phyloP scores from a whole-genome alignment of 108 stramenopile species.

The Skeletonema marinoi region DNA sequence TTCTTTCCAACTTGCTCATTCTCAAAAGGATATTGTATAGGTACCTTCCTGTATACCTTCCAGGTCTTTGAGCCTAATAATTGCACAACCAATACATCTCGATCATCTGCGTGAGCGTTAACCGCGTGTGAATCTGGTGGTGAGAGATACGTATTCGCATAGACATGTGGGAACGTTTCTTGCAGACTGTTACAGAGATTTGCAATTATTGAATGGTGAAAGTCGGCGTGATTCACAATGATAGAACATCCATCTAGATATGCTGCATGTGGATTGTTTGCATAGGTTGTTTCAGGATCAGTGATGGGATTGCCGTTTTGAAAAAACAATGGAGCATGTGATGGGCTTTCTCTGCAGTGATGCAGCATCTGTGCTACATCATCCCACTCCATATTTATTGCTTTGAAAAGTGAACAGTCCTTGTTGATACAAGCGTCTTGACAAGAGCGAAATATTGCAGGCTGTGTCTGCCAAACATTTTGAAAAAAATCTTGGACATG shows the following conservation, averaged over 20 bases:
- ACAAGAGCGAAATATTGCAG: constrained; percentile 31
- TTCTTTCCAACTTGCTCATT: constrained; percentile 89
- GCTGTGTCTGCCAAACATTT: constrained; percentile 46
- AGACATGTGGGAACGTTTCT: constrained; percentile 65
- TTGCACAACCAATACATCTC: constrained; percentile 89
- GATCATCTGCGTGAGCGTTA: constrained; percentile 86
- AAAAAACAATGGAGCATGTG: constrained; percentile 50
- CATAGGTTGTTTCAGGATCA: constrained; percentile 50
- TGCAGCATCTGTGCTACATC: constrained; percentile 51
- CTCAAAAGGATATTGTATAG: constrained; percentile 72
- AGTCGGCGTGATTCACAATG: constrained; percentile 82
- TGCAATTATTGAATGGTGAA: constrained; percentile 50
- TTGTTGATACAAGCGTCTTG: constrained; percentile 18
- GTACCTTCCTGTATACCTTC: constrained; percentile 72
- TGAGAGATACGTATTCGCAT: constrained; percentile 83
- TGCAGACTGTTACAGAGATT: constrained; percentile 75
- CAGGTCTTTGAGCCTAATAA: constrained; percentile 74
- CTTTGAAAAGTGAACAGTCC: constrained; percentile 18
- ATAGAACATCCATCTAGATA: constrained; percentile 81
- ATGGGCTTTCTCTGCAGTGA: constrained; percentile 25
- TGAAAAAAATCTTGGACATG: constrained; percentile 34
- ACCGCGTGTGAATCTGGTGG: constrained; percentile 79
- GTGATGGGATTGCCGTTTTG: constrained; percentile 48
- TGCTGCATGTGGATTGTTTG: constrained; percentile 59
- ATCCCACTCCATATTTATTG: constrained; percentile 46